Percentiles rank a stretch among this genome's conserved stretches.
Evolutionary conservation across 495 filamentous ascomycete species (phyloP).

Genomic region (Alectoria sarmentosa): DNA sequence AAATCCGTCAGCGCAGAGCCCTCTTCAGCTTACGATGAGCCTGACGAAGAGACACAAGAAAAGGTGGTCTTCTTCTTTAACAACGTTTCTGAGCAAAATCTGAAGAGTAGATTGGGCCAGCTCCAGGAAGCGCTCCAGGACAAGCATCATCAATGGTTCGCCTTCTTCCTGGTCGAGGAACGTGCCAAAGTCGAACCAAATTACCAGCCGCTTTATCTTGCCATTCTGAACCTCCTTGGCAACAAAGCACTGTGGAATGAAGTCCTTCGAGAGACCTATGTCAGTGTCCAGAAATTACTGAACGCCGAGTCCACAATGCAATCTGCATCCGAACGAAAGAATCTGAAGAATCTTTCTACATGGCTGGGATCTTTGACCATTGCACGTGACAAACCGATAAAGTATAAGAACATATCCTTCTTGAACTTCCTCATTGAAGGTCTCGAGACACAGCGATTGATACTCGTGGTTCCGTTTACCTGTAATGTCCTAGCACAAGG

Average conservation of each 20-base stretch:
- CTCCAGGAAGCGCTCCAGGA: slow-evolving; percentile 70
- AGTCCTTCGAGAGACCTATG: slow-evolving; percentile 88
- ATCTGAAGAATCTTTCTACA: slow-evolving; percentile 82
- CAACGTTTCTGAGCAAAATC: slow-evolving; percentile 84
- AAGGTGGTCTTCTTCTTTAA: slow-evolving; percentile 94
- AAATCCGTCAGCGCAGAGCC: slow-evolving; percentile 67
- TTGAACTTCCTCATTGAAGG: slow-evolving; percentile 90
- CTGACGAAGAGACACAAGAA: slow-evolving; percentile 76
- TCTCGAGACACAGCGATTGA: slow-evolving; percentile 78
- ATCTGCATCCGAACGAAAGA: slow-evolving; percentile 70
- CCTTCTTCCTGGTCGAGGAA: slow-evolving; percentile 88
- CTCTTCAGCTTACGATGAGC: slow-evolving; percentile 61
- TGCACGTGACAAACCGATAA: slow-evolving; percentile 90
- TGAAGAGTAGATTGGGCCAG: slow-evolving; percentile 72
- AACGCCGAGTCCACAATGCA: slow-evolving; percentile 81
- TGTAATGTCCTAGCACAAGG: slow-evolving; percentile 89
- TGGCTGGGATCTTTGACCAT: slow-evolving; percentile 95
- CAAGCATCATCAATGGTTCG: slow-evolving; percentile 91
- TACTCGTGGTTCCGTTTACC: slow-evolving; percentile 90
- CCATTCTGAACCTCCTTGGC: slow-evolving; percentile 76
- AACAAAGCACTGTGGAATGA: slow-evolving; percentile 75
- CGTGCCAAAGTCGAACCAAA: slow-evolving; percentile 96
- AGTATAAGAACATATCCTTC: slow-evolving; percentile 94
- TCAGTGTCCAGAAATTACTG: slow-evolving; percentile 73
- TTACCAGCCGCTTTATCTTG: slow-evolving; percentile 85